A percentile compares a stretch with the other conserved stretches of the same genome.
These are phyloP conservation scores for Dendryphion nanum DNA, from an alignment of 2,329 filamentous ascomycete species.

Conservation along the genomic window DNA sequence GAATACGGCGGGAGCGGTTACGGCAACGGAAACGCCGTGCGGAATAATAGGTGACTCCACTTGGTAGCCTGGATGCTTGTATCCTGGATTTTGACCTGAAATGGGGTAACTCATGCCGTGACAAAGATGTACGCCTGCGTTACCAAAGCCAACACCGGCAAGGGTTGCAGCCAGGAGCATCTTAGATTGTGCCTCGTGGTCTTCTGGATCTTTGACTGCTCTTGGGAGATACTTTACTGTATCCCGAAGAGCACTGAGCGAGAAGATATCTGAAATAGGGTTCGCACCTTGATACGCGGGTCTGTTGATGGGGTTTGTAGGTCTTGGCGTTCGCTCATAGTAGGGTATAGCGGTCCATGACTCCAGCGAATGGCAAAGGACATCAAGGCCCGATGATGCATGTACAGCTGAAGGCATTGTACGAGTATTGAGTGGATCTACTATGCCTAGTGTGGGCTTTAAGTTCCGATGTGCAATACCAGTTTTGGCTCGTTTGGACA, in stretches of 20 bases:
- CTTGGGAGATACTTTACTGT: constrained; percentile 92
- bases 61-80: constrained; percentile 84
- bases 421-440: constrained; percentile 81
- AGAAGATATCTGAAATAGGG: constrained; percentile 97
- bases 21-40: constrained; percentile 92
- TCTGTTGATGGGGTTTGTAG: constrained; percentile 82
- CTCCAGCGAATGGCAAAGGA: constrained; percentile 92
- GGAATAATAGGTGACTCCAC: constrained; percentile 80
- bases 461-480: constrained; percentile 93
- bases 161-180: constrained; percentile 95
- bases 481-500: constrained; percentile 86
- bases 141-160: constrained; percentile 94
- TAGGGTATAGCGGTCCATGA: constrained; percentile 98
- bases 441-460: constrained; percentile 91
- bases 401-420: constrained; percentile 96
- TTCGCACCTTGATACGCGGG: constrained; percentile 97
- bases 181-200: constrained; percentile 87
- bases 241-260: constrained; percentile 74
- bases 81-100: constrained; percentile 88
- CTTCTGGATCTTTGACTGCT: constrained; percentile 82
- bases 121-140: constrained; percentile 89
- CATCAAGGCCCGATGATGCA: constrained; percentile 87
- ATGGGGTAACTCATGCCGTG: constrained; percentile 98
- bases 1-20: constrained; percentile 91
- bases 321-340: constrained; percentile 78